Evolutionary conservation across 495 filamentous ascomycete species (phyloP).

Genomic region (Aspergillus sparsus): DNA sequence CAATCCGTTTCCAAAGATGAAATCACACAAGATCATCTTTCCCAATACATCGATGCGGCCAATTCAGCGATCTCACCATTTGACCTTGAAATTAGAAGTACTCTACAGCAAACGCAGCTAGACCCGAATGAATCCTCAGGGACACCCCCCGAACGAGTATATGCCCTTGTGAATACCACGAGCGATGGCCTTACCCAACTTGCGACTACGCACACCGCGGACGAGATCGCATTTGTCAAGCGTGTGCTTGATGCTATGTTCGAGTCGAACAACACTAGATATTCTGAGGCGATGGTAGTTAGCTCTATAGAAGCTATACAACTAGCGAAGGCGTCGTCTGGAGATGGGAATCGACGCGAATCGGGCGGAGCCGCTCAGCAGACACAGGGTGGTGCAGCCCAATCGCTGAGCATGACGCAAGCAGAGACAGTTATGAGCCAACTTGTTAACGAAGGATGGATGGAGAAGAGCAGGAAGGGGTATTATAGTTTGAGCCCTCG

Average conservation of each 20-base stretch:
- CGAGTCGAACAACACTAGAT: constrained; percentile 73
- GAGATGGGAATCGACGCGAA: constrained; percentile 36
- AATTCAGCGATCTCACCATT: constrained; percentile 73
- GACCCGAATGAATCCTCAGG: constrained; percentile 15
- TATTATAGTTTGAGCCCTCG: constrained; percentile 76
- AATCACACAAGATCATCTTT: constrained; percentile 68
- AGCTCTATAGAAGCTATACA: constrained; percentile 71
- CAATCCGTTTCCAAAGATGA: constrained; percentile 51
- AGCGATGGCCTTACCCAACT: constrained; percentile 82
- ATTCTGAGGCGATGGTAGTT: constrained; percentile 78
- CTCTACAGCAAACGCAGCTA: constrained; percentile 57
- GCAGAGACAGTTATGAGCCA: constrained; percentile 70
- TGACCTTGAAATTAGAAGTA: constrained; percentile 82
- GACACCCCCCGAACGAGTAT: constrained; percentile 47
- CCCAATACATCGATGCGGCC: constrained; percentile 65
- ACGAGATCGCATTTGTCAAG: constrained; percentile 90
- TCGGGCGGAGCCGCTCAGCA: constrained; percentile 40
- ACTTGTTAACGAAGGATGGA: constrained; percentile 80
- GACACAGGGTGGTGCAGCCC: constrained; percentile 41
- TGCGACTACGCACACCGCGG: constrained; percentile 75
- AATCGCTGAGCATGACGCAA: constrained; percentile 70
- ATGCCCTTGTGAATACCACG: constrained; percentile 84
- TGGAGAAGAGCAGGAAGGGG: constrained; percentile 67
- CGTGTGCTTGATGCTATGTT: constrained; percentile 91
- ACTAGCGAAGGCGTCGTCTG: constrained; percentile 33